Conservation (phyloP, 106 monocot genomes). For the Acorus calamus region DNA sequence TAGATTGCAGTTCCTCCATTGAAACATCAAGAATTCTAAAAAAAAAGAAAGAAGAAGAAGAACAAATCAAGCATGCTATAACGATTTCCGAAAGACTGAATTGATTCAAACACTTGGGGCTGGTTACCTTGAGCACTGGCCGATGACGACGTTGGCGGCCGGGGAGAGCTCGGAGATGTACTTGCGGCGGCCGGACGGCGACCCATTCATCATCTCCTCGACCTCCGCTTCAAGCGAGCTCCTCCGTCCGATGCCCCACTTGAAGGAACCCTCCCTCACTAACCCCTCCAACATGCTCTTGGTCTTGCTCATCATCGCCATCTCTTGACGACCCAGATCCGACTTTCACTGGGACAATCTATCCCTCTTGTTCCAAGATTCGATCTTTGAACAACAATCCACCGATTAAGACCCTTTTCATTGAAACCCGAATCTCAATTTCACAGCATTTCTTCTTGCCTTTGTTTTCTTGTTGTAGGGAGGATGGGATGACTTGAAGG, state of each 20-base stretch:
- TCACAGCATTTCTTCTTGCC: too few relatives aligned
- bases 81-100: not conserved
- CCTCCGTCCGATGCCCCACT: constrained; percentile 55
- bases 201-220: constrained; percentile 47
- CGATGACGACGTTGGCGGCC: constrained; percentile 66
- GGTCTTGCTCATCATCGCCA: constrained; percentile 86
- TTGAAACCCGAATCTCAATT: too few relatives aligned
- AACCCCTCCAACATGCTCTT: constrained; percentile 59
- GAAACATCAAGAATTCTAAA: constrained; percentile 67
- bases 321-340: not conserved
- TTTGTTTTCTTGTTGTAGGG: too few relatives aligned
- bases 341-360: too few relatives aligned
- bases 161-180: constrained; percentile 71
- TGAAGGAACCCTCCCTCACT: constrained; percentile 74
- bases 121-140: constrained; percentile 64
- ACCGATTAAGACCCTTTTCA: too few relatives aligned
- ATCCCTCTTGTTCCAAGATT: too few relatives aligned
- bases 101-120: too few relatives aligned
- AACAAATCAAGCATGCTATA: not conserved
- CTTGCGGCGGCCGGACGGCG: constrained; percentile 54
- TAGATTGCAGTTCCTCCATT: constrained; percentile 70
- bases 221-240: constrained; percentile 57
- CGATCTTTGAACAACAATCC: too few relatives aligned
- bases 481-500: too few relatives aligned
- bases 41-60: not conserved